Percentiles rank a stretch among this genome's conserved stretches.
phyloP scores from a whole-genome alignment of 306 rosid species.

The Cicer yamashitae region DNA sequence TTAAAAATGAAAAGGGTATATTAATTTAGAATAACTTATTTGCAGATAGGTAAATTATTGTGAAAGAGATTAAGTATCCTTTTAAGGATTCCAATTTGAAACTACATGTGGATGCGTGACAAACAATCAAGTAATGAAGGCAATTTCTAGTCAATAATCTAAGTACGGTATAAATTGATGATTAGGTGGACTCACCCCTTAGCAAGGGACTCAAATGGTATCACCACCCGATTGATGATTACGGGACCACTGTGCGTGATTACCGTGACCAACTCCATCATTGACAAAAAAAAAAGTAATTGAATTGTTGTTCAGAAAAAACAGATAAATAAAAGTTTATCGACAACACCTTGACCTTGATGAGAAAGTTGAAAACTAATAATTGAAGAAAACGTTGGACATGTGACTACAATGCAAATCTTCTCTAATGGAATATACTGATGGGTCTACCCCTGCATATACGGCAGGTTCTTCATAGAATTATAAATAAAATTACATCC shows the following conservation, averaged over 20 bases:
- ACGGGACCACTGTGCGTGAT: conserved; percentile 9
- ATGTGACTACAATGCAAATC: conserved; percentile 40
- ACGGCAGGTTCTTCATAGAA: conserved; percentile 60
- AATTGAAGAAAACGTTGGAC: conserved; percentile 34
- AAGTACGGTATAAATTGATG: no score
- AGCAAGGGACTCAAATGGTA: no score
- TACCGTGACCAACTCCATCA: conserved; percentile 9
- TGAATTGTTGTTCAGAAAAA: neutral
- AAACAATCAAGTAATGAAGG: no score
- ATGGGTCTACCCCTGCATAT: conserved; percentile 62
- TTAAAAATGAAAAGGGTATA: no score
- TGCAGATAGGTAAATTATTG: no score
- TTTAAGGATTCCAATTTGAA: no score
- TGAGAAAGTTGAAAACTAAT: conserved; percentile 7
- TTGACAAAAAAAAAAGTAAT: conserved; percentile 33
- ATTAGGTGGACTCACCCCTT: no score
- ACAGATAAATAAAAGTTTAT: neutral
- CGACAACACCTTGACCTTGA: neutral
- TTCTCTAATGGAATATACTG: conserved; percentile 57
- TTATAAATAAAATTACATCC: conserved; percentile 56
- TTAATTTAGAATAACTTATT: no score
- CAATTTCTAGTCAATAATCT: no score
- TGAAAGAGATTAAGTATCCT: no score
- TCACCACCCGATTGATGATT: no score
- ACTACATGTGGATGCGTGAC: no score